Base-by-base conservation (phyloP, 768 basidiomycete genomes). In the Tremella mesenterica region DNA sequence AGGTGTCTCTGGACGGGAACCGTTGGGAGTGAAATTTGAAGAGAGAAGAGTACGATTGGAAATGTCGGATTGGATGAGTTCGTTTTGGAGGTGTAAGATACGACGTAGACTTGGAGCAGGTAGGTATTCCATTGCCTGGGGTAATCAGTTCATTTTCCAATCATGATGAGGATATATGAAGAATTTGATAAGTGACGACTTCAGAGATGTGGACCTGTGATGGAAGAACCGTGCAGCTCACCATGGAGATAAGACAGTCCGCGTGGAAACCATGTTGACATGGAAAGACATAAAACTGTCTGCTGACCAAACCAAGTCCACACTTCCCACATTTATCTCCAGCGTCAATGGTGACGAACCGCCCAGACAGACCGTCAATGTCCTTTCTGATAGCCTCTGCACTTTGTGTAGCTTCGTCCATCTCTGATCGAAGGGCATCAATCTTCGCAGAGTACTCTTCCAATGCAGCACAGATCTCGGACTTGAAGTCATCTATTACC, bases 401-500 rank as follows among this genome's bases (percentile, higher is more conserved):
- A 34, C 83, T 88, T 48, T 79, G 80, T 4, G 91, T 96, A 18
- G 92, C 88, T 41, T 95, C 90, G 69, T 92, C 86, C 95, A 99
- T 99, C 65, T 96, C 95, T 47, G 75, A 80, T 73, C 91, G 92
- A 55, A 99, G 79, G 28, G 77, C 76, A 49, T 92, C 90, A 43
- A 97, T 97, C 63, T 90, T 87, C 16, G 84, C 80, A 36, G 88
- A 88, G 70, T 96, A 97, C 1, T 86, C 86, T 70, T 99, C 93
- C 59, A 99, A 76, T 0, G 95, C 95, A 56, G 85, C 84, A 46
- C 92, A 93, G 60, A 97, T 97, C 75, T 97, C 93, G 63, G 93
- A 88, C 73, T 99, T 99, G 80, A 99, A 97, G 70, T 97, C 95
- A 70, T 97, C 95, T 60, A 99, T 96, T 54, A 96, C 88, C 12